Evolutionary conservation across 306 rosid species (phyloP), one percentile per base, ranked within the genome.

Genomic region (Sesbania bispinosa): DNA sequence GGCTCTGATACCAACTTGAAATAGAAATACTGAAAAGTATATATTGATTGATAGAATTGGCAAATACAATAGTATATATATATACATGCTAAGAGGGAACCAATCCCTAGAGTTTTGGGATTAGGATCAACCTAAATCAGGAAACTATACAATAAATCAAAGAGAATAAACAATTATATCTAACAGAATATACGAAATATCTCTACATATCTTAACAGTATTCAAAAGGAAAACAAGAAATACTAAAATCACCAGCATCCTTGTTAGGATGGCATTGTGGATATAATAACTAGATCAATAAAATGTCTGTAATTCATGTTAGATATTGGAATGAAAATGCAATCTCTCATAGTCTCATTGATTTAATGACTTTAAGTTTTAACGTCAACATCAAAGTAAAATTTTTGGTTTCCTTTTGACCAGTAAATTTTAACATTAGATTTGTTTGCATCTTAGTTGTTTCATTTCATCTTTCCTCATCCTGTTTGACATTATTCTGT

Each of bases 291-390:
- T n/a, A n/a, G 21, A 19, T 27, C 51, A 42, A 18, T 45, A 33
- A 14, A 36, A 19, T 24, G 0, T 43, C 6, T 30, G 30, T 27
- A 27, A 62, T 38, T 20, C 30, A 53, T 81, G 71, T 41, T 33
- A 43, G 27, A 48, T 59, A 6, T 38, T 27, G 58, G 61, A 63
- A 48, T 46, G 76, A 26, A 59, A 21, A 24, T 29, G 13, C 61
- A 26, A 59, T 39, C 51, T n/a, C n/a, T n/a, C n/a, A n/a, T n/a
- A n/a, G n/a, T n/a, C n/a, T 60, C 7, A 5, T 61, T 67, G 36
- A 46, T 76, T 41, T 69, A 21, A 47, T 41, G 19, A 61, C 48
- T 29, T 58, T 15, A 55, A 30, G 13, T 55, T 75, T 36, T 48
- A 35, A 43, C 14, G 62, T 73, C 38, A 50, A 5, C 53, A 20